Percentiles rank a stretch among this genome's conserved stretches.
phyloP scores from a whole-genome alignment of 106 monocot genomes.

The Acorus gramineus region DNA sequence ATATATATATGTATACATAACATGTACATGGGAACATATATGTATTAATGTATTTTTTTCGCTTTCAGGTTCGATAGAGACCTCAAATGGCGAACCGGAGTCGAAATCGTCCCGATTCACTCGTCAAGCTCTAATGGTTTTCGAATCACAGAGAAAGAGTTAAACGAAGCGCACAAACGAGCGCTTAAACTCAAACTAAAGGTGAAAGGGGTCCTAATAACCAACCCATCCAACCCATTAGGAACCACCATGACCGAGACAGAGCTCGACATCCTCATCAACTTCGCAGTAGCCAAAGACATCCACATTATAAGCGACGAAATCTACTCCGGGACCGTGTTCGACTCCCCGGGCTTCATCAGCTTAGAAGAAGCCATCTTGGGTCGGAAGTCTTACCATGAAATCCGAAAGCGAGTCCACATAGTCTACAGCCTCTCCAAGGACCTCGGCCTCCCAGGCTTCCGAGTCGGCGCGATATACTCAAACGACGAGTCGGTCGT shows the following conservation, averaged over 20 bases:
- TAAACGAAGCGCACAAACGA: slow-evolving; percentile 33
- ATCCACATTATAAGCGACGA: slow-evolving; percentile 69
- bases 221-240: slow-evolving; percentile 71
- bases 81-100: slow-evolving; percentile 78
- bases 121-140: slow-evolving; percentile 57
- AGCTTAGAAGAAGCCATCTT: slow-evolving; percentile 30
- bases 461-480: slow-evolving; percentile 79
- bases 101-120: slow-evolving; percentile 56
- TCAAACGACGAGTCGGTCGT: slow-evolving; percentile 45
- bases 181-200: slow-evolving; percentile 24
- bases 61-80: slow-evolving; percentile 63
- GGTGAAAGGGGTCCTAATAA: slow-evolving; percentile 56
- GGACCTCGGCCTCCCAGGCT: slow-evolving; percentile 90
- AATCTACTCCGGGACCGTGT: slow-evolving; percentile 67
- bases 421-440: slow-evolving; percentile 86
- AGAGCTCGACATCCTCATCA: slow-evolving; percentile 33
- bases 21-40: background rate
- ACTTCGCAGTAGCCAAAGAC: slow-evolving; percentile 27
- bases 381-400: background rate
- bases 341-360: slow-evolving; percentile 36
- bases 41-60: background rate
- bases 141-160: slow-evolving; percentile 30
- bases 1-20: background rate
- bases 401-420: slow-evolving; percentile 37
- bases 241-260: slow-evolving; percentile 35